Conservation (phyloP, 805 yeast species). For the Metschnikowia anglica region DNA sequence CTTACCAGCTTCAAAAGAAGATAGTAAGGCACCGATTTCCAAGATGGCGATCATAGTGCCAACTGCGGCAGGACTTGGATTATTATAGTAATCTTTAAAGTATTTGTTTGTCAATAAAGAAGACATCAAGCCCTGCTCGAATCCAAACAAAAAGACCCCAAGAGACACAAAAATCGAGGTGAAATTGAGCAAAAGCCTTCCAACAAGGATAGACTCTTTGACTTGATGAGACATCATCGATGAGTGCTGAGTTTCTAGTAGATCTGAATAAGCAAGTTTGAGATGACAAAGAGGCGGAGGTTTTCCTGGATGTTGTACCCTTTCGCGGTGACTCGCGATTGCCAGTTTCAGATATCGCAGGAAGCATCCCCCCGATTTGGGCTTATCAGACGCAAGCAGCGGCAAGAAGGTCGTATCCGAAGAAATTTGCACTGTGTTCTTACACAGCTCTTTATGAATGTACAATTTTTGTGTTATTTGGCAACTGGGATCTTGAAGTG, state of each 20-base stretch:
- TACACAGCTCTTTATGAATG: too few relatives aligned
- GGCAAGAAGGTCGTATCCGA: too few relatives aligned
- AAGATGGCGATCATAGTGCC: slow-evolving; percentile 88
- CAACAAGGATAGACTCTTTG: slow-evolving; percentile 41
- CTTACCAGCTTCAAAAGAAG: slow-evolving; percentile 75
- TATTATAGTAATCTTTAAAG: slow-evolving; percentile 55
- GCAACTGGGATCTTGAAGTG: too few relatives aligned
- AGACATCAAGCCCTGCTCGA: slow-evolving; percentile 50
- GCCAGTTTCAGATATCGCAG: not conserved
- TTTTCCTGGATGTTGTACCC: not conserved
- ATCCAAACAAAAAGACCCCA: slow-evolving; percentile 71
- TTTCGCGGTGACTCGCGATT: slow-evolving; percentile 4
- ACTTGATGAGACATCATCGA: slow-evolving; percentile 19
- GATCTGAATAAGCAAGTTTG: not conserved
- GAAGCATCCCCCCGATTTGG: too few relatives aligned
- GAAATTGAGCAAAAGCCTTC: slow-evolving; percentile 40
- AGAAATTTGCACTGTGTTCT: too few relatives aligned
- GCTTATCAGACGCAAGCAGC: too few relatives aligned
- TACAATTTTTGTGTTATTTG: too few relatives aligned
- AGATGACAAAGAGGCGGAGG: not conserved
- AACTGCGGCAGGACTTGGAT: slow-evolving; percentile 64
- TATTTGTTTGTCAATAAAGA: slow-evolving; percentile 44
- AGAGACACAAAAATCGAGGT: slow-evolving; percentile 45
- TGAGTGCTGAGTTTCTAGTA: not conserved
- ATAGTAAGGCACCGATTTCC: slow-evolving; percentile 82